Evolutionary conservation across 1,284 basidiomycete species (phyloP), one percentile per base, ranked within the genome.

Genomic region (Ganoderma multipileum): DNA sequence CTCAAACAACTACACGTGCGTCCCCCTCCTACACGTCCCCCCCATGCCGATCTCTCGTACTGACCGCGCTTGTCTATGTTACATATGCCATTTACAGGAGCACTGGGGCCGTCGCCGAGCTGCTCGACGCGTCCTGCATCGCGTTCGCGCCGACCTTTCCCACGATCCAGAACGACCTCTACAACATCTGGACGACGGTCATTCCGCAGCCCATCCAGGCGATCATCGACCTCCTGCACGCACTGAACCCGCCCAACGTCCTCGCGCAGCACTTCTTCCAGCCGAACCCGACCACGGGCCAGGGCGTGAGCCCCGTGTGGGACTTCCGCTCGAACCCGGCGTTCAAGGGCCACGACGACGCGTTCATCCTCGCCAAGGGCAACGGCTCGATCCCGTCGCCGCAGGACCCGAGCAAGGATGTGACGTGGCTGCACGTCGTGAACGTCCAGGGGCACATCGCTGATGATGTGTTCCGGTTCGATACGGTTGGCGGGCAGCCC

Each of bases 401-500:
- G 12, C 79, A 79, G 23, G 79, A 86, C 62, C 57, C 71, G 42
- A 72, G 77, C 7, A 73, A 77, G 52, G 85, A 91, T 71, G 81
- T 92, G 38, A 83, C 88, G 70, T 90, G 88, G 87, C 80, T 91
- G 23, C 77, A 84, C 67, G 79, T 92, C 30, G 82, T 79, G 36
- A 78, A 77, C 44, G 78, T 86, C 14, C 70, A 83, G 52, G 89
- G 89, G 3, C 74, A 78, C 2, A 78, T 91, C 42, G 88, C 89
- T 3, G 81, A 80, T 65, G 78, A 83, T 64, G 81, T 91, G 7
- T 89, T 84, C 80, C 80, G 90, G 62, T 80, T 86, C 12, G 84
- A 89, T 74, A 92, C 90, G 11, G 81, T 82, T 28, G 83, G 81
- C 42, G 90, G 91, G n/a, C 87, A 90, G 75, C 87, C 90, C 16